A percentile compares a stretch with the other conserved stretches of the same genome.
Conservation (phyloP, 345 rosid species). For the Populus euphratica region DNA sequence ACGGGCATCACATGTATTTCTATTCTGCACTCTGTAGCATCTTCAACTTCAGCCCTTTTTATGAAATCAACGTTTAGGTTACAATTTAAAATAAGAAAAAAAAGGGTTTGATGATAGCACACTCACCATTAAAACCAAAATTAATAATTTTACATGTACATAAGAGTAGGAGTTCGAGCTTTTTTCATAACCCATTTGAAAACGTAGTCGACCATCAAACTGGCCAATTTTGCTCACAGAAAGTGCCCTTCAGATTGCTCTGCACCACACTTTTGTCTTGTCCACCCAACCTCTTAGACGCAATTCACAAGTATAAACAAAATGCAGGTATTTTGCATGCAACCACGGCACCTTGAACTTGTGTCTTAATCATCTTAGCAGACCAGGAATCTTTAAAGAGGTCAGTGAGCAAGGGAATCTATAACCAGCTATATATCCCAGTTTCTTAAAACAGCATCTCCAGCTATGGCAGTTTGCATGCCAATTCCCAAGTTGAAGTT, state of each 20-base stretch:
- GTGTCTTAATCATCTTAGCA: constrained; percentile 1
- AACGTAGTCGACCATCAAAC: background rate
- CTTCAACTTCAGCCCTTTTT: too few species aligned
- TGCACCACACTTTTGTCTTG: background rate
- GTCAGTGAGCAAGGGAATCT: constrained; percentile 14
- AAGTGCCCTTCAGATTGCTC: background rate
- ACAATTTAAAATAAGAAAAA: too few species aligned
- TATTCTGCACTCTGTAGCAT: too few species aligned
- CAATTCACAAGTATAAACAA: constrained; percentile 3
- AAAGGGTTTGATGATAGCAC: background rate
- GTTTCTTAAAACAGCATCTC: constrained; percentile 12
- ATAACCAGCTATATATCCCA: constrained; percentile 8
- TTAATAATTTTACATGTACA: background rate
- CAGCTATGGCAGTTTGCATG: constrained; percentile 9
- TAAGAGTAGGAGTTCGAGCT: background rate
- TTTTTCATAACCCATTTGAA: background rate
- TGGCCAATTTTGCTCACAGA: background rate
- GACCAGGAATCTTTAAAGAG: background rate
- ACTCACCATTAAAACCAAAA: background rate
- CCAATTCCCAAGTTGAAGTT: background rate
- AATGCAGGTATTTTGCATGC: background rate
- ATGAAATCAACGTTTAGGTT: too few species aligned
- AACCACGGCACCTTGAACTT: constrained; percentile 1
- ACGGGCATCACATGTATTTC: too few species aligned
- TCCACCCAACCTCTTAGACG: constrained; percentile 7